These are phyloP conservation scores for Lyophyllum decastes DNA, from an alignment of 768 basidiomycete genomes.

Conservation along the genomic window DNA sequence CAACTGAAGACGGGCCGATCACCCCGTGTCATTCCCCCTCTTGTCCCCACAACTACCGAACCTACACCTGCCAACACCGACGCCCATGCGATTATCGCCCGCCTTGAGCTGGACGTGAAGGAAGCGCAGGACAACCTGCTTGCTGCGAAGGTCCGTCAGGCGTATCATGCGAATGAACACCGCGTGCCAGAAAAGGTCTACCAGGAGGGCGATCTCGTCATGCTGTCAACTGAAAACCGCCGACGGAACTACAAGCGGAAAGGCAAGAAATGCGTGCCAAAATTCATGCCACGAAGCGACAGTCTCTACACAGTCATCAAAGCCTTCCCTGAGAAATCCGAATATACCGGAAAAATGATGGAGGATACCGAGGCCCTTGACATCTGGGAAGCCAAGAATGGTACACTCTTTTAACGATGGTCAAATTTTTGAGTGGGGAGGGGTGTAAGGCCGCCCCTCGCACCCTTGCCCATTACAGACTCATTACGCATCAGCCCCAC, in stretches of 20 bases:
- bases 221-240: constrained; percentile 34
- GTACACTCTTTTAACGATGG: too few species aligned
- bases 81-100: background rate
- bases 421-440: too few species aligned
- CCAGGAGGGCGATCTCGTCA: constrained; percentile 33
- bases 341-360: constrained; percentile 14
- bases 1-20: constrained; percentile 24
- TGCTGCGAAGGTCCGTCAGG: constrained; percentile 27
- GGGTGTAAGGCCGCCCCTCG: too few species aligned
- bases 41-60: background rate
- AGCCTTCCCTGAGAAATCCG: constrained; percentile 3
- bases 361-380: too few species aligned
- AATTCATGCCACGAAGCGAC: constrained; percentile 43
- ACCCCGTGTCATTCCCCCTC: constrained; percentile 26
- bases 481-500: too few species aligned
- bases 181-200: constrained; percentile 21
- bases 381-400: too few species aligned
- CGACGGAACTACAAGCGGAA: constrained; percentile 28
- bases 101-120: constrained; percentile 11
- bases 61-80: background rate
- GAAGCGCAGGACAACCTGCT: constrained; percentile 35
- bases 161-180: constrained; percentile 28
- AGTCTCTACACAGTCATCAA: constrained; percentile 23
- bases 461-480: too few species aligned
- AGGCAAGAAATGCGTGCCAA: constrained; percentile 32